Conservation (phyloP, 495 filamentous ascomycete genomes). For the Usnea hakonensis region DNA sequence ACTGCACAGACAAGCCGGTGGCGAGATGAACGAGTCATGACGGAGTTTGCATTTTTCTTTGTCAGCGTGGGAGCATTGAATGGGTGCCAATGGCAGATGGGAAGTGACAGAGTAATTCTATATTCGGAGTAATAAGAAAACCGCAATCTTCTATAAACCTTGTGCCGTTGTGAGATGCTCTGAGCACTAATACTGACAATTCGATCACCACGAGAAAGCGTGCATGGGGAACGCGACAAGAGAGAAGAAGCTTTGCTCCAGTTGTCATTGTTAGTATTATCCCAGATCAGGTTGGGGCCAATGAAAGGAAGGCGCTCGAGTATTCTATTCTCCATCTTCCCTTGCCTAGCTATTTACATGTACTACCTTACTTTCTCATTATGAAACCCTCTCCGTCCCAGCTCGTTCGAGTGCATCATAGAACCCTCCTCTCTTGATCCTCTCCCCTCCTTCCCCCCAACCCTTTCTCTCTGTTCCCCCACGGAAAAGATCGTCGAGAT, state of each 20-base stretch:
- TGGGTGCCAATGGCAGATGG: slow-evolving; percentile 3
- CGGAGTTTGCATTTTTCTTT: slow-evolving; percentile 12
- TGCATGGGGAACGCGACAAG: background rate
- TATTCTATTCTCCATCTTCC: background rate
- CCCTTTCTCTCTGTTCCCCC: no score
- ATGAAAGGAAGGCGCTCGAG: background rate
- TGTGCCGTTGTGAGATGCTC: background rate
- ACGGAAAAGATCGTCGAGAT: no score
- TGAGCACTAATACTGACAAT: no score
- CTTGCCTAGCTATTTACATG: background rate
- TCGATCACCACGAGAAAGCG: background rate
- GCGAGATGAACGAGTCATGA: slow-evolving; percentile 17
- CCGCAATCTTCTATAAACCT: background rate
- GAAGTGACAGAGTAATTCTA: slow-evolving; percentile 13
- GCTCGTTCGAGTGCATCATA: no score
- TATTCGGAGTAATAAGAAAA: slow-evolving; percentile 7
- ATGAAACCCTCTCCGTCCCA: background rate
- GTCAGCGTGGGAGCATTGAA: slow-evolving; percentile 13
- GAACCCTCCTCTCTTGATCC: background rate
- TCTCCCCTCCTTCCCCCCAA: background rate
- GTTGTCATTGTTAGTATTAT: no score
- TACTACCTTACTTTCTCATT: background rate
- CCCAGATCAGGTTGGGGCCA: background rate
- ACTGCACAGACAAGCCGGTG: background rate
- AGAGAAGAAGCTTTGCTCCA: background rate